These are phyloP conservation scores for Ophiocordyceps polyrhachis-furcata DNA, from an alignment of 2,329 filamentous ascomycete genomes.

Conservation along the genomic window DNA sequence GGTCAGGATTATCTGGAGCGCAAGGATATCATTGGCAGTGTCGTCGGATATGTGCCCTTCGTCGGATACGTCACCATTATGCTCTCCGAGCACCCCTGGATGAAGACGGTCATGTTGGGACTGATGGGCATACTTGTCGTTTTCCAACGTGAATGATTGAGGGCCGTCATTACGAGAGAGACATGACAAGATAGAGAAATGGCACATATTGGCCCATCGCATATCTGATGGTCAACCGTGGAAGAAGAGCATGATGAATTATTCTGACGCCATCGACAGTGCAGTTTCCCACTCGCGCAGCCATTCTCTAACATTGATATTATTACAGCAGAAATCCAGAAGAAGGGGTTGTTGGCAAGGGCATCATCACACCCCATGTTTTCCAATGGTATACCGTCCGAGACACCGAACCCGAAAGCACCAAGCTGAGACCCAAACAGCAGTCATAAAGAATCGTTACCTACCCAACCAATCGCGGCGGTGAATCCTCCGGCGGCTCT, in stretches of 20 bases:
- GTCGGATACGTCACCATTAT: slow-evolving; percentile 96
- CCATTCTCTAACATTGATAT: not conserved
- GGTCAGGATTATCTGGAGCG: slow-evolving; percentile 78
- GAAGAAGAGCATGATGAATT: too few relatives aligned
- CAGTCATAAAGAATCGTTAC: not conserved
- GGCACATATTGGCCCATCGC: not conserved
- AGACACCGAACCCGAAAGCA: not conserved
- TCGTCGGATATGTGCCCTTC: slow-evolving; percentile 80
- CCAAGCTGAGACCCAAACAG: not conserved
- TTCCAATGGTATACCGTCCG: not conserved
- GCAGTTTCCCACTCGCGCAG: not conserved
- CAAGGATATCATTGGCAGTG: slow-evolving; percentile 82
- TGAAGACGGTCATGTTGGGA: slow-evolving; percentile 87
- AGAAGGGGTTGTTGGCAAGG: not conserved
- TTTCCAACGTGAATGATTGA: slow-evolving; percentile 60
- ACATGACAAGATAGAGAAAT: not conserved
- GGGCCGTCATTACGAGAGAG: not conserved
- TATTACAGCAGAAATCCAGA: not conserved
- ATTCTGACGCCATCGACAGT: not conserved
- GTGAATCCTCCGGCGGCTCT: slow-evolving; percentile 17
- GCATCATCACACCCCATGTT: not conserved
- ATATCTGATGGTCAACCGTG: not conserved
- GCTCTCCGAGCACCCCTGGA: slow-evolving; percentile 86
- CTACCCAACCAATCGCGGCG: not conserved
- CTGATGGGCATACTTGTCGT: slow-evolving; percentile 92